These are phyloP conservation scores for Fusarium tanahbumbuense DNA, from an alignment of 2,329 filamentous ascomycete species.

Conservation along the genomic window DNA sequence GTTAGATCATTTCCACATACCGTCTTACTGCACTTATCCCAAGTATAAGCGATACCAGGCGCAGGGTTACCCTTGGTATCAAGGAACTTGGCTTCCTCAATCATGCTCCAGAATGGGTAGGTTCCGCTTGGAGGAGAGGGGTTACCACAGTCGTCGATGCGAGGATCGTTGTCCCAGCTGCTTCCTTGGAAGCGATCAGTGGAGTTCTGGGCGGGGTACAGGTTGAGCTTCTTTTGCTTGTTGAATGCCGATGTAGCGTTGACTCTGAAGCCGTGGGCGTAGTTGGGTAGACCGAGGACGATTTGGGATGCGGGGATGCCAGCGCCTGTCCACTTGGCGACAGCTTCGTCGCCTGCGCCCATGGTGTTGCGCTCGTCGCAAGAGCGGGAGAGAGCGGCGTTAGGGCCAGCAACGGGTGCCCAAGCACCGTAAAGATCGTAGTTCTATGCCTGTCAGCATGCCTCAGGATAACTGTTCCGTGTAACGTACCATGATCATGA, in stretches of 20 bases:
- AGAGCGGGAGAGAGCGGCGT: conserved; percentile 12
- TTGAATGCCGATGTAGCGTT: conserved; percentile 24
- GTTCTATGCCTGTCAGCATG: conserved; percentile 7
- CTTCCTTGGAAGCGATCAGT: conserved; percentile 40
- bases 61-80: conserved; percentile 28
- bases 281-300: conserved; percentile 35
- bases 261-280: conserved; percentile 37
- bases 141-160: conserved; percentile 31
- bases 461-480: fast-evolving
- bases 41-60: conserved; percentile 23
- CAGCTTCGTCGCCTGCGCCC: conserved; percentile 22
- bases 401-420: conserved; percentile 31
- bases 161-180: conserved; percentile 37
- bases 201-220: conserved; percentile 34
- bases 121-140: conserved; percentile 31
- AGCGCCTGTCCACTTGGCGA: conserved; percentile 26
- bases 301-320: conserved; percentile 32
- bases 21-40: conserved; percentile 37
- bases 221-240: conserved; percentile 12
- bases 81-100: conserved; percentile 33
- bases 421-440: conserved; percentile 40
- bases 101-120: conserved; percentile 41
- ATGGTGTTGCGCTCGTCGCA: conserved; percentile 38
- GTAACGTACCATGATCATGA: conserved; percentile 38
- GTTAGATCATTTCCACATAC: too few species aligned